Evolutionary conservation across 2,329 filamentous ascomycete species (phyloP).

Genomic region (Zasmidium citrigriseum): DNA sequence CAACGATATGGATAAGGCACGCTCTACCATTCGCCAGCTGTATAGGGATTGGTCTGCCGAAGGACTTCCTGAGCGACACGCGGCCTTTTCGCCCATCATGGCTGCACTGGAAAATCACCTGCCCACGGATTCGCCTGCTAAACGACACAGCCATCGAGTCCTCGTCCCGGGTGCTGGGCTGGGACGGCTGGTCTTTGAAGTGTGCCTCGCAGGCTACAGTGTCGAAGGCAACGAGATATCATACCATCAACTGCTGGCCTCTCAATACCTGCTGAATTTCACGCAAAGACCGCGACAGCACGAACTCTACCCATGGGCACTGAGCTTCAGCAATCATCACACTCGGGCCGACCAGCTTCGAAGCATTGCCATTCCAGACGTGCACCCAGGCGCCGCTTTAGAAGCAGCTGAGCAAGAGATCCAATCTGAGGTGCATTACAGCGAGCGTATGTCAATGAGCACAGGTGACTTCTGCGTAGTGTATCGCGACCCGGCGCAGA

Average conservation of each 20-base stretch:
- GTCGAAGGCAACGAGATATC: slow-evolving; percentile 92
- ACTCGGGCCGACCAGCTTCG: slow-evolving; percentile 73
- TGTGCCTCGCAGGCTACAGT: slow-evolving; percentile 71
- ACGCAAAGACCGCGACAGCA: slow-evolving; percentile 64
- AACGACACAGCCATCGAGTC: slow-evolving; percentile 57
- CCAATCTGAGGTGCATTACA: slow-evolving; percentile 35
- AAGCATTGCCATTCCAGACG: slow-evolving; percentile 74
- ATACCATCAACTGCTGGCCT: slow-evolving; percentile 92
- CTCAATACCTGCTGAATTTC: slow-evolving; percentile 71
- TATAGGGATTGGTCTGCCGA: slow-evolving; percentile 92
- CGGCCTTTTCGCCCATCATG: slow-evolving; percentile 75
- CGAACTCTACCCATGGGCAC: slow-evolving; percentile 79
- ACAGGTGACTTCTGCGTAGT: slow-evolving; percentile 90
- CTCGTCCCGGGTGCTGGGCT: slow-evolving; percentile 89
- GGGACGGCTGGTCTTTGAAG: slow-evolving; percentile 84
- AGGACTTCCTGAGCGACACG: slow-evolving; percentile 71
- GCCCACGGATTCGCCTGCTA: slow-evolving; percentile 24
- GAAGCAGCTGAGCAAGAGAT: slow-evolving; percentile 29
- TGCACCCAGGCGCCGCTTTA: slow-evolving; percentile 49
- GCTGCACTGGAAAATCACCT: slow-evolving; percentile 59
- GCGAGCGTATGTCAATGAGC: slow-evolving; percentile 84
- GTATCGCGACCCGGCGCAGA: slow-evolving; percentile 67
- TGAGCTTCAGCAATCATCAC: slow-evolving; percentile 83
- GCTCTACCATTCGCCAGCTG: slow-evolving; percentile 89
- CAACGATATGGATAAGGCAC: slow-evolving; percentile 82